Percentiles rank a stretch among this genome's conserved stretches.
Evolutionary conservation across 2,329 filamentous ascomycete genomes (phyloP).

Genomic region (Neonectria hederae): DNA sequence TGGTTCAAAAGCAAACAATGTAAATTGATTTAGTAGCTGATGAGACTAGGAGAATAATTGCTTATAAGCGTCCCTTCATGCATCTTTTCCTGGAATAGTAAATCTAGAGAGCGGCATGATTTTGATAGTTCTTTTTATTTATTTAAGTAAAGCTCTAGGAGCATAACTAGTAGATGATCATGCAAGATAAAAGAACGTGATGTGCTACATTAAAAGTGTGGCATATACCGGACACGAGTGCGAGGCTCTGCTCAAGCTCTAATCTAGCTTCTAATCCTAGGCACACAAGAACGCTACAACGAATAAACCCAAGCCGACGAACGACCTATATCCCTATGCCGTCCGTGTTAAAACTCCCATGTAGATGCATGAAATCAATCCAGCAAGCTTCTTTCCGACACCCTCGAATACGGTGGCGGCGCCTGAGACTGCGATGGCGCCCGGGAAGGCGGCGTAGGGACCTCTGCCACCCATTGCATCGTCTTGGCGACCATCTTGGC

Average conservation of each 20-base stretch:
- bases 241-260: constrained; percentile 18
- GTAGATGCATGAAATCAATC: constrained; percentile 30
- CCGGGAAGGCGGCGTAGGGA: constrained; percentile 17
- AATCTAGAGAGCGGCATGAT: too few relatives aligned
- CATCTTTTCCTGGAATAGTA: too few relatives aligned
- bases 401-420: constrained; percentile 18
- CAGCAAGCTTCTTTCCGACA: constrained; percentile 32
- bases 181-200: not conserved
- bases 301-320: constrained; percentile 3
- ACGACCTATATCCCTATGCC: constrained; percentile 11
- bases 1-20: not conserved
- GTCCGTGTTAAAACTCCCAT: constrained; percentile 28
- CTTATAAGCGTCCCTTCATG: too few relatives aligned
- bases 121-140: too few relatives aligned
- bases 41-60: too few relatives aligned
- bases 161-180: too few relatives aligned
- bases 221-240: not conserved
- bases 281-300: constrained; percentile 10
- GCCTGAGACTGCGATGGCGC: constrained; percentile 12
- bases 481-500: constrained; percentile 71
- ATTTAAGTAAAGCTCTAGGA: too few relatives aligned
- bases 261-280: constrained; percentile 22
- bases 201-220: not conserved
- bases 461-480: constrained; percentile 46
- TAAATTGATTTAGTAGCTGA: too few relatives aligned